A percentile compares a stretch with the other conserved stretches of the same genome.
phyloP scores from a whole-genome alignment of 352 stramenopile genomes.

The Phytophthora fragariaefolia region DNA sequence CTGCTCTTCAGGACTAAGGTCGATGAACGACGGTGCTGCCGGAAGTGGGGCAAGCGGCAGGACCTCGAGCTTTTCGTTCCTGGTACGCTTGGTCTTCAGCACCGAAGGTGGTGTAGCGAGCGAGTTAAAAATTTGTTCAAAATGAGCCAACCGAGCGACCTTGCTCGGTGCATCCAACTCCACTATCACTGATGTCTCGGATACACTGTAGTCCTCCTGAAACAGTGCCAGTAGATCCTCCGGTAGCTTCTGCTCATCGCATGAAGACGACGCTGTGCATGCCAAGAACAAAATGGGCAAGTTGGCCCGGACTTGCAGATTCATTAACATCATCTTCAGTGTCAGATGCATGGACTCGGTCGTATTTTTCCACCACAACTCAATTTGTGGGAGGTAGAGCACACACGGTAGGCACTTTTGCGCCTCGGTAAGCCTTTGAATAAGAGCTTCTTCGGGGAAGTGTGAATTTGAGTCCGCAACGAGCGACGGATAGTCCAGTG shows the following conservation, averaged over 20 bases:
- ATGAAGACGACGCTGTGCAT: slow-evolving; percentile 53
- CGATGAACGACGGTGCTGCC: slow-evolving; percentile 32
- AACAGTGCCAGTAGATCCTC: slow-evolving; percentile 68
- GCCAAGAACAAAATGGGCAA: slow-evolving; percentile 84
- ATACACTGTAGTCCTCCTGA: slow-evolving; percentile 46
- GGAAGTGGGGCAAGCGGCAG: slow-evolving; percentile 64
- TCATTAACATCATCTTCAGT: slow-evolving; percentile 85
- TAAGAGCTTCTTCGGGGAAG: slow-evolving; percentile 78
- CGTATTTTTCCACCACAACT: slow-evolving; percentile 82
- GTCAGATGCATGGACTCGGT: slow-evolving; percentile 74
- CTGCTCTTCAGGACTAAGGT: slow-evolving; percentile 50
- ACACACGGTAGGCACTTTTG: slow-evolving; percentile 83
- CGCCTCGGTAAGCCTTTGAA: slow-evolving; percentile 71
- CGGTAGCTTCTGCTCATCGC: slow-evolving; percentile 42
- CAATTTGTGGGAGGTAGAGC: slow-evolving; percentile 76
- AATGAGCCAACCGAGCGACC: slow-evolving; percentile 51
- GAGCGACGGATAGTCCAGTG: slow-evolving; percentile 80
- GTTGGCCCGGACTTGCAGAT: slow-evolving; percentile 70
- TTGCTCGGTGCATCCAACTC: slow-evolving; percentile 44
- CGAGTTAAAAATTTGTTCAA: slow-evolving; percentile 63
- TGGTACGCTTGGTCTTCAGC: slow-evolving; percentile 24
- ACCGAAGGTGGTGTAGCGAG: slow-evolving; percentile 57
- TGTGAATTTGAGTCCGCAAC: slow-evolving; percentile 75
- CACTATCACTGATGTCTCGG: slow-evolving; percentile 53
- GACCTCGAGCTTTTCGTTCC: slow-evolving; percentile 50